phyloP scores from a whole-genome alignment of 2,329 filamentous ascomycete genomes.

The Penicillium sp. region DNA sequence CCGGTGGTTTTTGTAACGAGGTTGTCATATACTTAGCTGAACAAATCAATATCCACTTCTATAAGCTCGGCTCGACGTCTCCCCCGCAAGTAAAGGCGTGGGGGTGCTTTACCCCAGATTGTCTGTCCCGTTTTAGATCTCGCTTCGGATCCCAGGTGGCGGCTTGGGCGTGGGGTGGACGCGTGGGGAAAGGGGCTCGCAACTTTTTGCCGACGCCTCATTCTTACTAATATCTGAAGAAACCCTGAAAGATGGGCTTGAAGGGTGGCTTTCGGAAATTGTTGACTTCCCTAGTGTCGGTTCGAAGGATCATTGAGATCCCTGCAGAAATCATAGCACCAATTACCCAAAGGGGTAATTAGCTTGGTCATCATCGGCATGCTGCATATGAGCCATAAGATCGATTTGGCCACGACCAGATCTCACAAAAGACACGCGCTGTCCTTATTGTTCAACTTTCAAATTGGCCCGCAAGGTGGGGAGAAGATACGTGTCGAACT shows the following conservation, averaged over 20 bases:
- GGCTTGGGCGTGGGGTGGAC: not conserved
- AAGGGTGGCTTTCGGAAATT: not conserved
- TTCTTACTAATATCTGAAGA: not conserved
- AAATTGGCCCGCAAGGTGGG: not conserved
- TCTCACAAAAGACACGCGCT: not conserved
- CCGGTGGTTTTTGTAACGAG: constrained; percentile 55
- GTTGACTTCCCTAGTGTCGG: not conserved
- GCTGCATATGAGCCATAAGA: not conserved
- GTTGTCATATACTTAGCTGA: not conserved
- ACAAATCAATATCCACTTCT: not conserved
- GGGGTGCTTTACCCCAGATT: not conserved
- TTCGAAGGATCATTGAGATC: not conserved
- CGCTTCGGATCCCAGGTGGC: not conserved
- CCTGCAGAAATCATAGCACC: not conserved
- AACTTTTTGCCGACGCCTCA: not conserved
- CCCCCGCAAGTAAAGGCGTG: not conserved
- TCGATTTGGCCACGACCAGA: not conserved
- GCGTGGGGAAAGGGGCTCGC: not conserved
- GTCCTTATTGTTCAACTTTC: not conserved
- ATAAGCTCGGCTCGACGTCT: not conserved
- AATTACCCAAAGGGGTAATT: not conserved
- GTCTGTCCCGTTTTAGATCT: not conserved
- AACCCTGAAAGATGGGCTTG: not conserved
- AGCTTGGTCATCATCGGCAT: not conserved
- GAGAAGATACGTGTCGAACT: not conserved